Conservation (phyloP, 164 flowering plant genomes). For the Vitis rotundifolia region DNA sequence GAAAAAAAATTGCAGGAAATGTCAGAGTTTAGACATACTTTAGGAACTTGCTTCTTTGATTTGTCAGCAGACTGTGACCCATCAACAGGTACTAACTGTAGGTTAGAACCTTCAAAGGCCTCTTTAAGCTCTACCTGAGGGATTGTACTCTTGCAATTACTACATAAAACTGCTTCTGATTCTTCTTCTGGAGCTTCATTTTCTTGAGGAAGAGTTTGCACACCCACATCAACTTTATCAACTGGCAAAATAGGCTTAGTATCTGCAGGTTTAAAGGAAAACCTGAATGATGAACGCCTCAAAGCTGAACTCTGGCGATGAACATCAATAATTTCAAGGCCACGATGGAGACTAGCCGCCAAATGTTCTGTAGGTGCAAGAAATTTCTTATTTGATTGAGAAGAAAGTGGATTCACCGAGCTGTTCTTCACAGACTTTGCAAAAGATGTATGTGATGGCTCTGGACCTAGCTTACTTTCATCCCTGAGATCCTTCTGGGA, state of each 20-base stretch:
- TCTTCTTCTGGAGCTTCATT: conserved; percentile 28
- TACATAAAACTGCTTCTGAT: conserved; percentile 41
- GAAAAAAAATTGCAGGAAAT: not conserved
- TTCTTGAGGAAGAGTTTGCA: conserved; percentile 60
- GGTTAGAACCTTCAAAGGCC: conserved; percentile 34
- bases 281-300: conserved; percentile 75
- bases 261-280: conserved; percentile 63
- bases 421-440: conserved; percentile 35
- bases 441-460: conserved; percentile 31
- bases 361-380: conserved; percentile 54
- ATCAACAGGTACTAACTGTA: conserved; percentile 70
- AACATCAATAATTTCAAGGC: conserved; percentile 69
- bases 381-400: conserved; percentile 27
- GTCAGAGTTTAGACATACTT: conserved; percentile 42
- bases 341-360: conserved; percentile 89
- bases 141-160: conserved; percentile 52
- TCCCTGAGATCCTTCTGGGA: conserved; percentile 48
- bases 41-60: conserved; percentile 69
- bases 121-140: conserved; percentile 36
- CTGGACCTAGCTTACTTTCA: conserved; percentile 17
- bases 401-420: conserved; percentile 28
- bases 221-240: conserved; percentile 74
- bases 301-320: conserved; percentile 59
- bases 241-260: conserved; percentile 38
- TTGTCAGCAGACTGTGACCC: conserved; percentile 53